phyloP scores from a whole-genome alignment of 1,139 yeast genomes.

The Blastobotrys illinoisensis region DNA sequence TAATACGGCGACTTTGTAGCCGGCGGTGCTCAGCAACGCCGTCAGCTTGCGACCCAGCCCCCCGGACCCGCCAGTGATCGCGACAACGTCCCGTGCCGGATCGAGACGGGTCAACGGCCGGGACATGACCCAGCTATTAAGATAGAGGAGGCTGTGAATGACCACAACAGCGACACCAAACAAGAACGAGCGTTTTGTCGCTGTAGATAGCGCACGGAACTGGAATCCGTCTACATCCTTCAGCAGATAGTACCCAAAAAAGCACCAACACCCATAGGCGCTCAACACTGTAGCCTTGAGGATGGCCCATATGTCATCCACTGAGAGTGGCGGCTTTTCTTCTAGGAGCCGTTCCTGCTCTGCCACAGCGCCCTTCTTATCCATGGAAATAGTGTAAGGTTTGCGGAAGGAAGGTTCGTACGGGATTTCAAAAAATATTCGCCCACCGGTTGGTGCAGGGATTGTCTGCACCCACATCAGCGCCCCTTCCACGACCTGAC shows the following conservation, averaged over 20 bases:
- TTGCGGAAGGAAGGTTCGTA: background rate
- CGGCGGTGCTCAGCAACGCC: slow-evolving; percentile 31
- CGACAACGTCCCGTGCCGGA: slow-evolving; percentile 31
- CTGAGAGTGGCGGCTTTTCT: background rate
- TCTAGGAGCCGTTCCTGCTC: slow-evolving; percentile 4
- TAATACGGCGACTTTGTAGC: slow-evolving; percentile 41
- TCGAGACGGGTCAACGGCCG: slow-evolving; percentile 20
- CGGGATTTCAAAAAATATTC: background rate
- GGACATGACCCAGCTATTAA: slow-evolving; percentile 14
- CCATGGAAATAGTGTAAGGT: slow-evolving; percentile 1
- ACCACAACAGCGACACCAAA: slow-evolving; percentile 14
- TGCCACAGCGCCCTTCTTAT: background rate
- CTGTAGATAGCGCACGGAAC: background rate
- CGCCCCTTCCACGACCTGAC: background rate
- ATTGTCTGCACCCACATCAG: background rate
- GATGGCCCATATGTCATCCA: slow-evolving; percentile 16
- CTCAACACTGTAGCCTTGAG: slow-evolving; percentile 19
- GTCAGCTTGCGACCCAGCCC: slow-evolving; percentile 54
- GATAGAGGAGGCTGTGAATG: slow-evolving; percentile 10
- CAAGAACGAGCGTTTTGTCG: slow-evolving; percentile 2
- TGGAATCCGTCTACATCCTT: background rate
- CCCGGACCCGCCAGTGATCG: slow-evolving; percentile 61
- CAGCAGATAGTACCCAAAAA: slow-evolving; percentile 12
- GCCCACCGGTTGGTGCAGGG: background rate
- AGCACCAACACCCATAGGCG: slow-evolving; percentile 21